These are phyloP conservation scores for Cynara cardunculus DNA, from an alignment of 129 eudicot species.

Conservation along the genomic window DNA sequence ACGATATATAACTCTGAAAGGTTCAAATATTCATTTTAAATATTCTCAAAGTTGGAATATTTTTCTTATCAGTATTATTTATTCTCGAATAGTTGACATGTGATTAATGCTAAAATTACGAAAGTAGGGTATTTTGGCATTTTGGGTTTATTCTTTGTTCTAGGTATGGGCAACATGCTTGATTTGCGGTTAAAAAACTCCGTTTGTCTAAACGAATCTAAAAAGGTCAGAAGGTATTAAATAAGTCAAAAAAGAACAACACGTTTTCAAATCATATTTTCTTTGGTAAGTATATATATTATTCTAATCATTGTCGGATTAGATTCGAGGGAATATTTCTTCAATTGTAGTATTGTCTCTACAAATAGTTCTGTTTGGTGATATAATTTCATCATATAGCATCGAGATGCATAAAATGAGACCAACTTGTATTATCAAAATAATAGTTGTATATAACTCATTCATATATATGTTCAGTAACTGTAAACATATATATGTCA, in stretches of 20 bases:
- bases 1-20: not conserved
- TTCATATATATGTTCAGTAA: no score
- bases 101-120: not conserved
- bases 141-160: slow-evolving; percentile 9
- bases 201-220: not conserved
- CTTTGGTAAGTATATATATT: slow-evolving; percentile 12
- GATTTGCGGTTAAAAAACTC: slow-evolving; percentile 9
- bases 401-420: not conserved
- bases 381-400: not conserved
- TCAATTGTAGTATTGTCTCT: not conserved
- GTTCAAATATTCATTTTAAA: not conserved
- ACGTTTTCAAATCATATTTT: not conserved
- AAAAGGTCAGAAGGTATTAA: not conserved
- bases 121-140: not conserved
- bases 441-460: no score
- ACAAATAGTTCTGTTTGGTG: not conserved
- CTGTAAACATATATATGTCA: no score
- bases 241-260: slow-evolving; percentile 6
- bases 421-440: no score
- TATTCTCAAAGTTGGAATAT: slow-evolving; percentile 4
- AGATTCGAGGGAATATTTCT: not conserved
- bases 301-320: not conserved
- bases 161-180: slow-evolving; percentile 17
- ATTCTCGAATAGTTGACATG: slow-evolving; percentile 23
- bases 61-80: slow-evolving; percentile 8